These are phyloP conservation scores for Paramecium caudatum DNA, from an alignment of 73 alveolate genomes.

Conservation along the genomic window DNA sequence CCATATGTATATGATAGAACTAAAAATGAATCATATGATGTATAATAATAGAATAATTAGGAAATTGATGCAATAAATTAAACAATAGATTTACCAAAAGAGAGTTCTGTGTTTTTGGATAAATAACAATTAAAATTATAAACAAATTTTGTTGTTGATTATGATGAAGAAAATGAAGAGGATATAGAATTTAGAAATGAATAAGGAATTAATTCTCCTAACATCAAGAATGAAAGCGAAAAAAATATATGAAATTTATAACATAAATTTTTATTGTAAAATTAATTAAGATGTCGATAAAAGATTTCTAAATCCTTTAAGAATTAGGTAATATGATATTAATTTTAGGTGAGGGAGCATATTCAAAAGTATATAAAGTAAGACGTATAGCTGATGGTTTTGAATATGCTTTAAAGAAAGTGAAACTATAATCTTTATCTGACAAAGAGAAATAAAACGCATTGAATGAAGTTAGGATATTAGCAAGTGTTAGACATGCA, in stretches of 20 bases:
- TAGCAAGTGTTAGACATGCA: slow-evolving; percentile 90
- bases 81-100: slow-evolving; percentile 15
- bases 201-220: slow-evolving; percentile 11
- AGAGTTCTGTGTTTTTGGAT: not conserved
- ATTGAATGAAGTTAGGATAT: slow-evolving; percentile 91
- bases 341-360: slow-evolving; percentile 89
- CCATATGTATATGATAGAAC: slow-evolving; percentile 27
- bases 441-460: slow-evolving; percentile 91
- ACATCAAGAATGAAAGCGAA: not conserved
- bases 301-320: slow-evolving; percentile 46
- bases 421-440: slow-evolving; percentile 85
- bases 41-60: not conserved
- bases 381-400: slow-evolving; percentile 83
- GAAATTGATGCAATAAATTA: slow-evolving; percentile 17
- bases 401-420: slow-evolving; percentile 91
- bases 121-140: slow-evolving; percentile 6
- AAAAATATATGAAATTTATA: not conserved
- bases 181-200: slow-evolving; percentile 10
- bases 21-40: slow-evolving; percentile 23
- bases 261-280: not conserved
- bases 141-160: not conserved
- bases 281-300: slow-evolving; percentile 63
- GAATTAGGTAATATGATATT: slow-evolving; percentile 59
- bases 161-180: not conserved
- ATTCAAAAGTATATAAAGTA: slow-evolving; percentile 86